Conservation (phyloP, 2,329 filamentous ascomycete species). For the Monilinia vaccinii-corymbosi region DNA sequence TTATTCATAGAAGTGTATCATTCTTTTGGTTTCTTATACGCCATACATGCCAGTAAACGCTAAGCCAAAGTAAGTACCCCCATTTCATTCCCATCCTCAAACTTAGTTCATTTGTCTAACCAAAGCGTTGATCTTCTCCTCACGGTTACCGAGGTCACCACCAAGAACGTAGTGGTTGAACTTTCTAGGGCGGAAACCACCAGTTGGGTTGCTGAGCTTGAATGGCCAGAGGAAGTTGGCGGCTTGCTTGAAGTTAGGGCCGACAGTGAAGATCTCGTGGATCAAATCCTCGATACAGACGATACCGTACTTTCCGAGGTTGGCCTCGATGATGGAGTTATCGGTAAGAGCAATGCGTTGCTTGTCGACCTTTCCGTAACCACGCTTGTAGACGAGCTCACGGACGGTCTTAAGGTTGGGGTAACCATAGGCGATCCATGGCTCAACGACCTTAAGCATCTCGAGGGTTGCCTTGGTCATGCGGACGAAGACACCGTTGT, state of each 20-base stretch:
- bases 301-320: slow-evolving; percentile 95
- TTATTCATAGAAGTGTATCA: slow-evolving; percentile 7
- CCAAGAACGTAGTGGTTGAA: slow-evolving; percentile 51
- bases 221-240: slow-evolving; percentile 99
- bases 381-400: slow-evolving; percentile 99
- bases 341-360: slow-evolving; percentile 94
- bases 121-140: slow-evolving; percentile 50
- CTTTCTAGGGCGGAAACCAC: slow-evolving; percentile 92
- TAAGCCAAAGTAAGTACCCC: slow-evolving; percentile 16
- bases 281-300: slow-evolving; percentile 99
- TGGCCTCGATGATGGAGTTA: slow-evolving; percentile 95
- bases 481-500: slow-evolving; percentile 98
- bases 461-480: slow-evolving; percentile 95
- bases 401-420: slow-evolving; percentile 98
- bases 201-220: slow-evolving; percentile 97
- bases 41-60: slow-evolving; percentile 18
- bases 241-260: slow-evolving; percentile 99
- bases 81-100: slow-evolving; percentile 8
- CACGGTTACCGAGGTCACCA: slow-evolving; percentile 96
- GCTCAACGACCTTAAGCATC: slow-evolving; percentile 98
- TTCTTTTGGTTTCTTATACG: slow-evolving; percentile 21
- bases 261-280: slow-evolving; percentile 98
- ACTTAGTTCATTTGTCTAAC: slow-evolving; percentile 15
- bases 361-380: slow-evolving; percentile 98
- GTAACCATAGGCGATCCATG: slow-evolving; percentile 98